phyloP scores from a whole-genome alignment of 345 rosid genomes.

The Melaleuca alternifolia region DNA sequence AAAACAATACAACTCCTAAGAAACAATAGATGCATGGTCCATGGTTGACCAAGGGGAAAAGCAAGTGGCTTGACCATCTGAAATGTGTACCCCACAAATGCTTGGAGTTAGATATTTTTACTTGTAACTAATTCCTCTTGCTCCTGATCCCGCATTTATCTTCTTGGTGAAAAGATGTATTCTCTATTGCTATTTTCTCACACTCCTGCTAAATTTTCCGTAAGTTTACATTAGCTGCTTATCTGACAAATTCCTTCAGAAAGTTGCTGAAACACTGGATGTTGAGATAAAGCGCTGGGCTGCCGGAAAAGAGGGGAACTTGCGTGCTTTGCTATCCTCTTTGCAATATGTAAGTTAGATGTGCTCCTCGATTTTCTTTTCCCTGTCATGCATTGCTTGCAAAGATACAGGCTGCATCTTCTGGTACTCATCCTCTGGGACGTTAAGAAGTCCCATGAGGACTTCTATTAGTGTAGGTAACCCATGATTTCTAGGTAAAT shows the following conservation, averaged over 20 bases:
- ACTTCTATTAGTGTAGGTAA: not conserved
- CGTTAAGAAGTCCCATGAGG: not conserved
- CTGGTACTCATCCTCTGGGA: not conserved
- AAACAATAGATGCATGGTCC: not conserved
- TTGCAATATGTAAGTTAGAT: slow-evolving; percentile 29
- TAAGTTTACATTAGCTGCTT: not conserved
- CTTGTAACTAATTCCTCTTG: not conserved
- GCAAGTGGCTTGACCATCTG: not conserved
- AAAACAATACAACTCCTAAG: not conserved
- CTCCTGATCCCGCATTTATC: not conserved
- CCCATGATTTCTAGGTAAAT: not conserved
- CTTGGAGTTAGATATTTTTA: not conserved
- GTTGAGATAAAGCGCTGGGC: slow-evolving; percentile 45
- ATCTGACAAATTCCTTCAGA: slow-evolving; percentile 16
- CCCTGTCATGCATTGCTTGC: not conserved
- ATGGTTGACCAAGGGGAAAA: not conserved
- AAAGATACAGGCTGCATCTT: not conserved
- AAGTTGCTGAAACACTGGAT: slow-evolving; percentile 36
- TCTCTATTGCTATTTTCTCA: not conserved
- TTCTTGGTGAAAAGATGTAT: not conserved
- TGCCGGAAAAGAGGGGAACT: slow-evolving; percentile 38
- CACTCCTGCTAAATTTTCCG: not conserved
- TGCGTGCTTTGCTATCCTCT: slow-evolving; percentile 35
- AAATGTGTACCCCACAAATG: not conserved
- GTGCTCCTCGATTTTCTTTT: not conserved